Evolutionary conservation across 768 basidiomycete species (phyloP).

Genomic region (Termitomyces sp.): DNA sequence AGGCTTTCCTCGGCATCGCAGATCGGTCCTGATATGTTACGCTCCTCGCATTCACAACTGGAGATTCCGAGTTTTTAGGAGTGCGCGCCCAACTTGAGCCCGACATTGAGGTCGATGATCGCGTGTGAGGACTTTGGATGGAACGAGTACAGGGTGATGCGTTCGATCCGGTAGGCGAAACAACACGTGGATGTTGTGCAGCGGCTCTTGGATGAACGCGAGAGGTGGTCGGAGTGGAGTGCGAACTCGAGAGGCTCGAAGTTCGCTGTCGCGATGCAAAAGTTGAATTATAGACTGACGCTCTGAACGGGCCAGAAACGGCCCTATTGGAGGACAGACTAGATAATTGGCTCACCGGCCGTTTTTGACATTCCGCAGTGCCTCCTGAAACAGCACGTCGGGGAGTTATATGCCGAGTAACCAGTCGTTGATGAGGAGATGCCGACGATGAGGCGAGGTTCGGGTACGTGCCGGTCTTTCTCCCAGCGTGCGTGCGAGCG

Average conservation of each 20-base stretch:
- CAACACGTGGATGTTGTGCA: conserved; percentile 29
- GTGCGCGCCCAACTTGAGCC: conserved; percentile 56
- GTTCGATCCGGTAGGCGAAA: conserved; percentile 64
- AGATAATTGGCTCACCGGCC: conserved; percentile 58
- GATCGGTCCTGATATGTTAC: conserved; percentile 44
- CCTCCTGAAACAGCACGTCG: conserved; percentile 47
- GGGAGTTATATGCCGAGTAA: conserved; percentile 39
- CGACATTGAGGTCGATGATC: conserved; percentile 43
- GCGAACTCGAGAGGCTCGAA: conserved; percentile 48
- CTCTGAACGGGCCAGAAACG: conserved; percentile 58
- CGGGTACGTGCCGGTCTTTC: conserved; percentile 32
- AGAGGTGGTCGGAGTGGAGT: conserved; percentile 26
- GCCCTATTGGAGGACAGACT: conserved; percentile 53
- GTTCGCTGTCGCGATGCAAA: conserved; percentile 85
- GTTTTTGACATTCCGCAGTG: conserved; percentile 35
- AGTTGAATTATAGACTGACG: conserved; percentile 57
- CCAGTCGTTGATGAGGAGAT: conserved; percentile 36
- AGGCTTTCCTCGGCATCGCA: conserved; percentile 51
- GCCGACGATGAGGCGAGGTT: conserved; percentile 35
- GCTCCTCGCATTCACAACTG: conserved; percentile 28
- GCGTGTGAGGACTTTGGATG: conserved; percentile 27
- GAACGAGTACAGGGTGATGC: conserved; percentile 47
- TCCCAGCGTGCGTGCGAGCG: conserved; percentile 17
- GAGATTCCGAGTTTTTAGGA: conserved; percentile 56
- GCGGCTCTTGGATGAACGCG: conserved; percentile 39